phyloP scores from a whole-genome alignment of 1,139 yeast species.

The Pichia sp. region DNA sequence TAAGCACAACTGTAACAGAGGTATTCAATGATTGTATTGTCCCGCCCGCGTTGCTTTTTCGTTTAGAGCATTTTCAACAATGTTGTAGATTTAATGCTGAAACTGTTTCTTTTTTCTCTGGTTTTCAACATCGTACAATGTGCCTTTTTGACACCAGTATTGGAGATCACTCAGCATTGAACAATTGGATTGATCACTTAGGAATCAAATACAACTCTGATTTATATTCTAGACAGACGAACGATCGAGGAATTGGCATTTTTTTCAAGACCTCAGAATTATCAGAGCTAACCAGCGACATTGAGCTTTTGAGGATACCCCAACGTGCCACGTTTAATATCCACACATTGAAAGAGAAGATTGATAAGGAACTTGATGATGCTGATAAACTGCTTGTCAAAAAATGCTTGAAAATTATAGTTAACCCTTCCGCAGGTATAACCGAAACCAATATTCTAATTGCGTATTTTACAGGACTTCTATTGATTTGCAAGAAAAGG shows the following conservation, averaged over 20 bases:
- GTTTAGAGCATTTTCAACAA: no score
- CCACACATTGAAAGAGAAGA: conserved; percentile 13
- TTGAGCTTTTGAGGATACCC: conserved; percentile 21
- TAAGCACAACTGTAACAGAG: no score
- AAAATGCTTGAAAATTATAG: conserved; percentile 17
- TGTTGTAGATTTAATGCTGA: no score
- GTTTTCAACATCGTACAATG: no score
- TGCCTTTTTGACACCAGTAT: background rate
- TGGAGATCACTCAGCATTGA: background rate
- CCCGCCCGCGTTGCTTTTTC: no score
- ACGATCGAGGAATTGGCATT: conserved; percentile 22
- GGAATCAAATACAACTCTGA: conserved; percentile 5
- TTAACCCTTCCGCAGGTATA: conserved; percentile 7
- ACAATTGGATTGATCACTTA: conserved; percentile 2
- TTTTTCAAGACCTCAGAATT: conserved; percentile 9
- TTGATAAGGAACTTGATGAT: conserved; percentile 6
- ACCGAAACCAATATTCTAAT: conserved; percentile 23
- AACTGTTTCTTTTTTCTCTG: no score
- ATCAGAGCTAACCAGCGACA: conserved; percentile 1
- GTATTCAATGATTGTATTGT: no score
- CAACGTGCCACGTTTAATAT: conserved; percentile 13
- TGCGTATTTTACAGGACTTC: conserved; percentile 21
- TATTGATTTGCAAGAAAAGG: conserved; percentile 6
- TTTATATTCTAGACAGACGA: conserved; percentile 12
- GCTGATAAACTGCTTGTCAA: conserved; percentile 17